These are phyloP conservation scores for Blastocladiella britannica DNA, from an alignment of 192 early-diverging fungal species.

Conservation along the genomic window DNA sequence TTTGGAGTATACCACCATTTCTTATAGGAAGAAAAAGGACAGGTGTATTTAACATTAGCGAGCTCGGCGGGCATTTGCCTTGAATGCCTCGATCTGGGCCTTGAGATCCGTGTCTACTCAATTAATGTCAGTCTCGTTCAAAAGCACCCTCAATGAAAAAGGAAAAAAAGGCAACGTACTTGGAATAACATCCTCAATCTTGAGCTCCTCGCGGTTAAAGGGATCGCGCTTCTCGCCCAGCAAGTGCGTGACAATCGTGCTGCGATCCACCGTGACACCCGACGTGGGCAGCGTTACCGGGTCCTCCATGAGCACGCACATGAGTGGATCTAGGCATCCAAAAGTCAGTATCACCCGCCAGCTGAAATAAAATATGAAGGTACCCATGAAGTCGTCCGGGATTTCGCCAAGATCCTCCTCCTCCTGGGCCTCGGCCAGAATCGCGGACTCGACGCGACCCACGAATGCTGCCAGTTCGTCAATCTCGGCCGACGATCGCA, in stretches of 20 bases:
- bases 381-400: slow-evolving; percentile 79
- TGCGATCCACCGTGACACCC: slow-evolving; percentile 55
- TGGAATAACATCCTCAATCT: slow-evolving; percentile 67
- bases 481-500: slow-evolving; percentile 46
- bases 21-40: too few species aligned
- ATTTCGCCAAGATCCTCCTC: slow-evolving; percentile 63
- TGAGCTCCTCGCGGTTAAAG: slow-evolving; percentile 75
- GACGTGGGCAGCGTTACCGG: slow-evolving; percentile 81
- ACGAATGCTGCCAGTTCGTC: slow-evolving; percentile 42
- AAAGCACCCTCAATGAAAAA: not conserved
- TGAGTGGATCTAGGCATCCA: slow-evolving; percentile 37
- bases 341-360: not conserved
- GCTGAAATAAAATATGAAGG: slow-evolving; percentile 1
- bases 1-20: not conserved
- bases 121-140: not conserved
- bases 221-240: slow-evolving; percentile 77
- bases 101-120: slow-evolving; percentile 12
- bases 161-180: slow-evolving; percentile 21
- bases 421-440: slow-evolving; percentile 33
- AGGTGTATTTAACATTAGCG: not conserved
- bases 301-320: slow-evolving; percentile 76
- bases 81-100: slow-evolving; percentile 12
- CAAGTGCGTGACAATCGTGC: slow-evolving; percentile 71
- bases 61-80: not conserved
- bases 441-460: slow-evolving; percentile 42